Evolutionary conservation across 75 land plant genomes (phyloP).

Genomic region (Picea glauca): DNA sequence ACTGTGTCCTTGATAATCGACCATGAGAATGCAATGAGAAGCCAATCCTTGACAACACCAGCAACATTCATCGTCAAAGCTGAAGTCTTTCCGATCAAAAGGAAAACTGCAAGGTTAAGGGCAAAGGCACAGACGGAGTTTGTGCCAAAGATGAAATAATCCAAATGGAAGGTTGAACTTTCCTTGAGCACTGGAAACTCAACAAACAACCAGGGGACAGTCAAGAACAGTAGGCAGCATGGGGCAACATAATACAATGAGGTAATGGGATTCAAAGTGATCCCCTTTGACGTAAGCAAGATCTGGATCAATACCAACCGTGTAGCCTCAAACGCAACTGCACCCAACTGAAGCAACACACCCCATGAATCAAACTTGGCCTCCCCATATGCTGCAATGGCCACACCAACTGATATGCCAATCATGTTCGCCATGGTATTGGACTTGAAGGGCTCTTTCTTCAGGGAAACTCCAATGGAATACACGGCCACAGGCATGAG

Average conservation of each 20-base stretch:
- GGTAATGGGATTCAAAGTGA: slow-evolving; percentile 89
- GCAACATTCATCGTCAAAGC: slow-evolving; percentile 98
- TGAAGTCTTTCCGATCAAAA: slow-evolving; percentile 92
- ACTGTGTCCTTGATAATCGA: slow-evolving; percentile 84
- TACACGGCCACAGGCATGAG: slow-evolving; percentile 98
- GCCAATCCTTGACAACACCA: slow-evolving; percentile 98
- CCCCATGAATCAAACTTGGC: slow-evolving; percentile 77
- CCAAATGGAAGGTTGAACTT: slow-evolving; percentile 53
- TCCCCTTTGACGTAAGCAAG: slow-evolving; percentile 84
- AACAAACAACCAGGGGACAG: slow-evolving; percentile 81
- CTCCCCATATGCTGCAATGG: slow-evolving; percentile 96
- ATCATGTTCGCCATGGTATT: slow-evolving; percentile 83
- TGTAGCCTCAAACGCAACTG: slow-evolving; percentile 88
- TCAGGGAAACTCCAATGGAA: slow-evolving; percentile 65
- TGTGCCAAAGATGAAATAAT: slow-evolving; percentile 65
- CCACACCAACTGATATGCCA: slow-evolving; percentile 83
- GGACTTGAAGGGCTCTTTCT: slow-evolving; percentile 60
- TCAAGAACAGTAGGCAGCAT: slow-evolving; percentile 75
- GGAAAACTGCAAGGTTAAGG: slow-evolving; percentile 87
- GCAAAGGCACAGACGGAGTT: slow-evolving; percentile 90
- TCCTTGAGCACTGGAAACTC: slow-evolving; percentile 64
- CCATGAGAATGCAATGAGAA: slow-evolving; percentile 96
- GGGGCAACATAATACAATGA: slow-evolving; percentile 95
- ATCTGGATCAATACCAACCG: slow-evolving; percentile 92
- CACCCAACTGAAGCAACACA: slow-evolving; percentile 70